These are phyloP conservation scores for Exophiala alcalophila DNA, from an alignment of 2,329 filamentous ascomycete species.

Conservation along the genomic window DNA sequence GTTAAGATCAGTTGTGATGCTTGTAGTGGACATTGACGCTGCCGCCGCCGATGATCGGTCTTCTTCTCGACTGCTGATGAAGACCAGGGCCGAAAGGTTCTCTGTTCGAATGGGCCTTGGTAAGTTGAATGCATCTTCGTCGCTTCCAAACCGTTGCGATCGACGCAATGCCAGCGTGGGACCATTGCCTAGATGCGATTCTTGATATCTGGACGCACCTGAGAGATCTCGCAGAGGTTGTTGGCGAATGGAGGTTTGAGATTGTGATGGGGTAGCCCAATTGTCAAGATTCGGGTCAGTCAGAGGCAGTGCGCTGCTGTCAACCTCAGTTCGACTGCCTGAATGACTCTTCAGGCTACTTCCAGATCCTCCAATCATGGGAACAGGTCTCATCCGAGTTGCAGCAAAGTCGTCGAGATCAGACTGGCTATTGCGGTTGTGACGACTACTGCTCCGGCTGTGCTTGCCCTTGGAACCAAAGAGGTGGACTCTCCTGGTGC, in stretches of 20 bases:
- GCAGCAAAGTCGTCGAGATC: constrained; percentile 50
- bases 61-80: constrained; percentile 26
- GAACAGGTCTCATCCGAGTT: constrained; percentile 48
- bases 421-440: constrained; percentile 34
- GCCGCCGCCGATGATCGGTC: constrained; percentile 23
- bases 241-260: constrained; percentile 30
- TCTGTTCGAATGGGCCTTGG: constrained; percentile 28
- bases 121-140: constrained; percentile 22
- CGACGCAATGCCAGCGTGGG: constrained; percentile 26
- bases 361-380: constrained; percentile 45
- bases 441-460: constrained; percentile 39
- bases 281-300: constrained; percentile 32
- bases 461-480: constrained; percentile 40
- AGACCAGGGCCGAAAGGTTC: constrained; percentile 16
- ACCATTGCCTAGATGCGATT: background rate
- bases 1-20: constrained; percentile 19
- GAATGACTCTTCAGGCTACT: constrained; percentile 35
- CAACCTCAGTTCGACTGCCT: constrained; percentile 42
- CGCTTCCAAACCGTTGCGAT: constrained; percentile 27
- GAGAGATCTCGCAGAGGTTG: constrained; percentile 35
- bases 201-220: background rate
- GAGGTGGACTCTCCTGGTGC: constrained; percentile 36
- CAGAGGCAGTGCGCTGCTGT: constrained; percentile 36
- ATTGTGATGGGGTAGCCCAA: constrained; percentile 27
- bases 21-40: constrained; percentile 18